These are phyloP conservation scores for Zychaea mexicana DNA, from an alignment of 371 early-diverging fungal species.

Conservation along the genomic window DNA sequence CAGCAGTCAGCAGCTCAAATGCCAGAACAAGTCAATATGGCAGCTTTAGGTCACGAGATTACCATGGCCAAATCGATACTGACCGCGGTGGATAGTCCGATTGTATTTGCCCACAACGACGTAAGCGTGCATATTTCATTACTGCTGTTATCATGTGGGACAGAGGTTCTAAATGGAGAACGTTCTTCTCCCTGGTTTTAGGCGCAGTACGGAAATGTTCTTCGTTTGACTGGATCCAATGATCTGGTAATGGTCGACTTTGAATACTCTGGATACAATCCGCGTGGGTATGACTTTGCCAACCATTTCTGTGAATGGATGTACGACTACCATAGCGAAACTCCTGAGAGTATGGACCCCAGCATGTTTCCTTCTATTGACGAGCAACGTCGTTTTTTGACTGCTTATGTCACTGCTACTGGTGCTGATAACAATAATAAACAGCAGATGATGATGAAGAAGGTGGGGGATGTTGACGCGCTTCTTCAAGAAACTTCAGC, in stretches of 20 bases:
- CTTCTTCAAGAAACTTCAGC: slow-evolving; percentile 42
- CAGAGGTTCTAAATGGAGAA: background rate
- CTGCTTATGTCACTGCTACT: slow-evolving; percentile 72
- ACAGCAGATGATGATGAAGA: slow-evolving; percentile 31
- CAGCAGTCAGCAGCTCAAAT: slow-evolving; percentile 15
- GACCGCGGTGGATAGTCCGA: slow-evolving; percentile 44
- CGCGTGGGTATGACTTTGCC: slow-evolving; percentile 82
- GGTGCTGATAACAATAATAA: too few species aligned
- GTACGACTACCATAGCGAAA: slow-evolving; percentile 74
- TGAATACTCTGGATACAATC: slow-evolving; percentile 90
- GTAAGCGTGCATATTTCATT: slow-evolving; percentile 40
- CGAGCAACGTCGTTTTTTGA: slow-evolving; percentile 64
- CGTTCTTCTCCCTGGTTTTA: slow-evolving; percentile 3
- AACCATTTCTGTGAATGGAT: slow-evolving; percentile 94
- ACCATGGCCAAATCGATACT: slow-evolving; percentile 42
- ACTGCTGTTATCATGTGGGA: background rate
- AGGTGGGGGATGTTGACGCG: slow-evolving; percentile 17
- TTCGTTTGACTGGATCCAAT: slow-evolving; percentile 25
- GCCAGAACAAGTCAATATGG: slow-evolving; percentile 39
- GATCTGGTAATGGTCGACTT: slow-evolving; percentile 63
- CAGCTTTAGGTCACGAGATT: slow-evolving; percentile 49
- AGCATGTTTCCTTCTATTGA: slow-evolving; percentile 60
- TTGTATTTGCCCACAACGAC: slow-evolving; percentile 87
- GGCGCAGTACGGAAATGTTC: slow-evolving; percentile 41
- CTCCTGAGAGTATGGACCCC: slow-evolving; percentile 55